Base-by-base conservation (phyloP, 2,329 filamentous ascomycete genomes). In the Annulohypoxylon truncatum region DNA sequence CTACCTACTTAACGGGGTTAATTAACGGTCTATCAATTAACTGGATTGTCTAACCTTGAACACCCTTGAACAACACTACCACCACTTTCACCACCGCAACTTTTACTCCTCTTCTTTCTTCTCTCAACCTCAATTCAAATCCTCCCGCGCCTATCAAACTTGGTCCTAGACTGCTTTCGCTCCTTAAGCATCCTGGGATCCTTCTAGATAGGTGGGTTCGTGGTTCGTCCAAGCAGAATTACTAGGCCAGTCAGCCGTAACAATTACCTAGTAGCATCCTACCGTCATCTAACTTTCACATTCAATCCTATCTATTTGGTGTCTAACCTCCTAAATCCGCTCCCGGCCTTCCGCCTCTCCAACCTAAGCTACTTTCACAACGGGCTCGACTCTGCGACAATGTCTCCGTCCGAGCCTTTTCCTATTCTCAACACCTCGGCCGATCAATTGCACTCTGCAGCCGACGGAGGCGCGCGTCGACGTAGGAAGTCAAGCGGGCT, bases 401-500 rank as follows among this genome's bases (percentile, higher is more conserved):
- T 85, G 82, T 77, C 82, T 40, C 77, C 75, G 61, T 76, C 81
- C 66, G 85, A 88, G 76, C 86, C 86, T 18, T 88, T 88, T 66
- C 86, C 86, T 59, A 78, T 83, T 38, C 81, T 88, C 70, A 85
- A 82, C 76, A 81, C 82, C 52, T 80, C 83, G 53, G 81, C 81
- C 67, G 83, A 86, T 68, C 83, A 85, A 72, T 76, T 83, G 69
- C 80, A 81, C 73, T 79, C 80, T 46, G 74, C 69, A 47, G 73
- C 78, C 64, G 72, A 75, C 64, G 75, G 73, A 70, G 78, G 74
- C 50, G 74, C 80, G 47, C 82, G 83, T 69, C 82, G 84, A 61
- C 81, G 84, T 69, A 82, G 86, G 68, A 87, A 87, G 80, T 87
- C 85, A 66, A 87, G 85, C 77, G 82, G 80, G 31, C 78, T 87